Evolutionary conservation across 2,329 filamentous ascomycete genomes (phyloP), one percentile per base, ranked within the genome.

Genomic region (Phaeophleospora eucalypticola): DNA sequence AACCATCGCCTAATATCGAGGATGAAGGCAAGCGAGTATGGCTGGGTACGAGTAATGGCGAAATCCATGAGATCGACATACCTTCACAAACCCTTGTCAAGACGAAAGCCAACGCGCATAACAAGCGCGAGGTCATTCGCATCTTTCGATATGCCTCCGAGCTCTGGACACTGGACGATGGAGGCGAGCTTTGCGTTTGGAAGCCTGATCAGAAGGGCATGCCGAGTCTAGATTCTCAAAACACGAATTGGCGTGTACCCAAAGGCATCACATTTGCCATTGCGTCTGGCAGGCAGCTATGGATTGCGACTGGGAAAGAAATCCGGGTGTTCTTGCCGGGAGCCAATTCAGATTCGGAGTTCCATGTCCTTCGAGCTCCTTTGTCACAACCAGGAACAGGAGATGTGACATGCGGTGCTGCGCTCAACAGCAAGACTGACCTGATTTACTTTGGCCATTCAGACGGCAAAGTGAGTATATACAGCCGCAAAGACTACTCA

Each of bases 391-490:
- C 85, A 14, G 83, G 83, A 46, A 83, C 86, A 8, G 90, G 90
- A 12, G 91, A 97, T 52, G 82, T 98, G 12, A 95, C 88, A 1
- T 88, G 88, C 0, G 91, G 89, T 4, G 81, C 90, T 2, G 77
- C 84, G 43, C 76, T 94, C 24, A 84, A 80, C 41, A 83, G 83
- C 18, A 81, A 90, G 37, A 83, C 85, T 0, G 86, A 87, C 46
- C 83, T 84, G 52, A 83, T 95, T 1, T 95, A 89, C 66, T 85
- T 98, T 57, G 93, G 93, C 1, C 93, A 98, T 64, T 82, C 80
- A 10, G 93, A 98, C 65, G 93, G 93, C 39, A 96, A 96, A 66
- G 82, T 98, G 45, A 93, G 87, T 49, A 83, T 97, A n/a, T 97
- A 95, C 68, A 91, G 88, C 2, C 80, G 81, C 18, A 78, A 75